Evolutionary conservation across 768 basidiomycete species (phyloP).

Genomic region (Lactarius pseudohatsudake): DNA sequence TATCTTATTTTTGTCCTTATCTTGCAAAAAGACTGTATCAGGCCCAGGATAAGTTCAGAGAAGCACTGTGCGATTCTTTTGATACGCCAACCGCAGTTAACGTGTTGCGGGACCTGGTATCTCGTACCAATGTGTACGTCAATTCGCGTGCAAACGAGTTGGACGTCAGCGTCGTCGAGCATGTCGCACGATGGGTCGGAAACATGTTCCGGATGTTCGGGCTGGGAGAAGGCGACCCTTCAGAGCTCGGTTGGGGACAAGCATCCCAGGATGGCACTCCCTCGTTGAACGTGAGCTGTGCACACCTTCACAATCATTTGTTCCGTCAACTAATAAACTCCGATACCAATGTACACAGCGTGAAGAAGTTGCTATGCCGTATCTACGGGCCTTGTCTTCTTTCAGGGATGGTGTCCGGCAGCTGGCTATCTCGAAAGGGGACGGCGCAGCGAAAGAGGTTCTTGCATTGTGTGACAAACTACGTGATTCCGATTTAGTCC

Average conservation of each 20-base stretch:
- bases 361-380: slow-evolving; percentile 86
- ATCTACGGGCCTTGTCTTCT: slow-evolving; percentile 76
- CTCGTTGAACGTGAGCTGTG: slow-evolving; percentile 51
- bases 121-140: slow-evolving; percentile 86
- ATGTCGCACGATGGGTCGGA: slow-evolving; percentile 66
- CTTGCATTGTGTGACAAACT: slow-evolving; percentile 85
- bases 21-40: slow-evolving; percentile 59
- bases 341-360: slow-evolving; percentile 46
- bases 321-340: slow-evolving; percentile 16
- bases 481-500: slow-evolving; percentile 85
- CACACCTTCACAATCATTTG: slow-evolving; percentile 6
- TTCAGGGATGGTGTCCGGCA: slow-evolving; percentile 90
- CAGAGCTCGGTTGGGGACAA: slow-evolving; percentile 86
- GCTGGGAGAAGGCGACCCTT: slow-evolving; percentile 64
- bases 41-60: slow-evolving; percentile 76
- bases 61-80: slow-evolving; percentile 93
- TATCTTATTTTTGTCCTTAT: slow-evolving; percentile 12
- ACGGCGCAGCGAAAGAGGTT: slow-evolving; percentile 72
- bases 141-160: slow-evolving; percentile 57
- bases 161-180: slow-evolving; percentile 63
- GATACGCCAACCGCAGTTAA: slow-evolving; percentile 86
- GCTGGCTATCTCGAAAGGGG: slow-evolving; percentile 71
- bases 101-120: slow-evolving; percentile 76
- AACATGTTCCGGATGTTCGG: slow-evolving; percentile 78
- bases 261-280: slow-evolving; percentile 45